Percentiles rank a stretch among this genome's conserved stretches.
phyloP scores from a whole-genome alignment of 164 flowering plant species.

The Berberis vulgaris region DNA sequence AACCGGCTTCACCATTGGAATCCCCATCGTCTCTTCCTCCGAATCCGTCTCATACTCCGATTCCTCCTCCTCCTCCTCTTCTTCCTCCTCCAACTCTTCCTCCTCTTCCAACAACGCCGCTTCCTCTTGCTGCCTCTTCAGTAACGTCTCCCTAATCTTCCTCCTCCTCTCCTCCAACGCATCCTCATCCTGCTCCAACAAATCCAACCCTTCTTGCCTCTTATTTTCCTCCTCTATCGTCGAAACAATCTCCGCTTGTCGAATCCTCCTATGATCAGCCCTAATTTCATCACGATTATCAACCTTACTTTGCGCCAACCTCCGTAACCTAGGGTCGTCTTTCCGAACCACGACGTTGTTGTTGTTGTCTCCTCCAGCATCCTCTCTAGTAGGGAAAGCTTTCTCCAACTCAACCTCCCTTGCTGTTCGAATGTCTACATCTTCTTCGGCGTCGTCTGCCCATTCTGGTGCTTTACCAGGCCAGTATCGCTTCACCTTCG shows the following conservation, averaged over 20 bases:
- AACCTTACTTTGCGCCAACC: slow-evolving; percentile 61
- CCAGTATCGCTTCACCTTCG: slow-evolving; percentile 90
- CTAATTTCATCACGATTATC: slow-evolving; percentile 72
- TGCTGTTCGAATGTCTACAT: slow-evolving; percentile 49
- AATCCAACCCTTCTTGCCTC: slow-evolving; percentile 51
- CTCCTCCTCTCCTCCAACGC: slow-evolving; percentile 71
- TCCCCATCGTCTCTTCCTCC: slow-evolving; percentile 55
- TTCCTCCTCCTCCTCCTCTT: slow-evolving; percentile 64
- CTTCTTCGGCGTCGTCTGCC: slow-evolving; percentile 81
- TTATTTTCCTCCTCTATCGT: slow-evolving; percentile 66
- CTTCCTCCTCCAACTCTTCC: slow-evolving; percentile 51
- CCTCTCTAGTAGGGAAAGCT: slow-evolving; percentile 58
- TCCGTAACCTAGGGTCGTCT: slow-evolving; percentile 82
- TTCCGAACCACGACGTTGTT: slow-evolving; percentile 9
- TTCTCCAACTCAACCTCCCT: slow-evolving; percentile 44
- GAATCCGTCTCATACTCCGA: slow-evolving; percentile 96
- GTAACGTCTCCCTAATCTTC: slow-evolving; percentile 52
- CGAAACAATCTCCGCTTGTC: slow-evolving; percentile 90
- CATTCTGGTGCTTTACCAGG: slow-evolving; percentile 98
- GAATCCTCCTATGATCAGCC: slow-evolving; percentile 51
- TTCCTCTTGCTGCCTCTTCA: slow-evolving; percentile 47
- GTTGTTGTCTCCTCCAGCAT: slow-evolving; percentile 12
- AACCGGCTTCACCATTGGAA: slow-evolving; percentile 81
- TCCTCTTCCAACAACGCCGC: slow-evolving; percentile 36
- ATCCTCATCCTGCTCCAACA: slow-evolving; percentile 76